Evolutionary conservation across 2,329 filamentous ascomycete genomes (phyloP).

Genomic region (Scortechinia acanthostroma): DNA sequence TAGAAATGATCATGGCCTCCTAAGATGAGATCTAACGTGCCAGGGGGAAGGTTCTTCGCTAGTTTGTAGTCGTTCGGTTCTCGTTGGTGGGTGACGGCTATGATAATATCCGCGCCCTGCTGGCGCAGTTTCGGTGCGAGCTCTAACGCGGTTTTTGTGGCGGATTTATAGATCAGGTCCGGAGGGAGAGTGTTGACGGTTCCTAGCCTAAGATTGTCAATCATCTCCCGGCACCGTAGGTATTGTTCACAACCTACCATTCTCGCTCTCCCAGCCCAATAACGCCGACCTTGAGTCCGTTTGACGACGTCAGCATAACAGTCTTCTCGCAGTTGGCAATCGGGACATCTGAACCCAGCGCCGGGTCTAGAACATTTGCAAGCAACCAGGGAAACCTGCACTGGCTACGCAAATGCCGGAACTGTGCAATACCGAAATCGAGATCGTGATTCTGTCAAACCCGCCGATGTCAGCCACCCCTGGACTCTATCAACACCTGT

Average conservation of each 20-base stretch:
- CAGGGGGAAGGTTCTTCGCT: conserved; percentile 59
- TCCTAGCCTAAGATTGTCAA: conserved; percentile 43
- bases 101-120: conserved; percentile 74
- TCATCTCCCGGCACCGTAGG: not conserved
- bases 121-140: conserved; percentile 67
- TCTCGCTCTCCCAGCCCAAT: conserved; percentile 82
- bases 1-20: conserved; percentile 91
- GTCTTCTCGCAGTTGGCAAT: conserved; percentile 73
- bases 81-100: conserved; percentile 77
- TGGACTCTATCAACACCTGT: not conserved
- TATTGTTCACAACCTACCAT: conserved; percentile 35
- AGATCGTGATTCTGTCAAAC: conserved; percentile 72
- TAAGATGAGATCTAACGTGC: conserved; percentile 75
- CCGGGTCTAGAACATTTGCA: conserved; percentile 80
- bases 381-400: conserved; percentile 86
- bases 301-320: conserved; percentile 70
- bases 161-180: conserved; percentile 74
- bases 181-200: conserved; percentile 84
- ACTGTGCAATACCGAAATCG: conserved; percentile 82
- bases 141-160: conserved; percentile 67
- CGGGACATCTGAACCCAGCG: conserved; percentile 66
- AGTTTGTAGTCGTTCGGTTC: conserved; percentile 87
- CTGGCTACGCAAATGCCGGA: conserved; percentile 63
- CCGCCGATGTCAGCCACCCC: conserved; percentile 5
- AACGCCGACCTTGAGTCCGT: conserved; percentile 78